These are phyloP conservation scores for Neofusicoccum ribis DNA, from an alignment of 2,329 filamentous ascomycete genomes.

Conservation along the genomic window DNA sequence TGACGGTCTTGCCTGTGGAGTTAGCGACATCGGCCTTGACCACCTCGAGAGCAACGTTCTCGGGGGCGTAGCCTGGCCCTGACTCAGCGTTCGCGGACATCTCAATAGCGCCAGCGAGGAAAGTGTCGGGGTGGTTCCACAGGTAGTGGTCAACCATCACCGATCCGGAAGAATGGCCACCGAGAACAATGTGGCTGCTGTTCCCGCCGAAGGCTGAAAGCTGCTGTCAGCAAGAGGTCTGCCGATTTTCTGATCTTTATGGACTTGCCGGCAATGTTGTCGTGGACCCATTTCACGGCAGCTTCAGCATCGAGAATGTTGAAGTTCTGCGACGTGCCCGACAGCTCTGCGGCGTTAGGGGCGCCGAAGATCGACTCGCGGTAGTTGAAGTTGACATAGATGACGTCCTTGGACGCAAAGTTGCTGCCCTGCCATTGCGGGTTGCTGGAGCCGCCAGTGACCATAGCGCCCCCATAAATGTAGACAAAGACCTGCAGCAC, in stretches of 20 bases:
- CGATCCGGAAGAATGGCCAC: slow-evolving; percentile 23
- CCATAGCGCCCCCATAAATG: slow-evolving; percentile 49
- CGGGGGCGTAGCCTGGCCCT: slow-evolving; percentile 19
- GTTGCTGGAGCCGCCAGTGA: slow-evolving; percentile 42
- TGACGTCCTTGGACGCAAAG: slow-evolving; percentile 20
- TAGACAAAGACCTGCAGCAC: slow-evolving; percentile 40
- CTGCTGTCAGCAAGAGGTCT: not conserved
- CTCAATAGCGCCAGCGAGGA: slow-evolving; percentile 32
- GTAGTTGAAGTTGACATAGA: slow-evolving; percentile 40
- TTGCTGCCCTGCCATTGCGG: slow-evolving; percentile 31
- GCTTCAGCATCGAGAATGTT: slow-evolving; percentile 41
- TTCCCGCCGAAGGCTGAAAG: slow-evolving; percentile 45
- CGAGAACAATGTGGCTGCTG: slow-evolving; percentile 45
- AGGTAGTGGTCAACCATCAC: slow-evolving; percentile 28
- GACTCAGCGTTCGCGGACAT: slow-evolving; percentile 37
- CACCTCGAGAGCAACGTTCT: slow-evolving; percentile 12
- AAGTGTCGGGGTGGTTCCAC: slow-evolving; percentile 28
- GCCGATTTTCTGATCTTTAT: too few relatives aligned
- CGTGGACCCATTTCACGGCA: slow-evolving; percentile 43
- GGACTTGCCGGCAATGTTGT: slow-evolving; percentile 34
- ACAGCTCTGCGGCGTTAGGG: slow-evolving; percentile 13
- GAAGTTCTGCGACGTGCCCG: slow-evolving; percentile 32
- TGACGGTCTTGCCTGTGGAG: slow-evolving; percentile 11
- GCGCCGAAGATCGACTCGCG: slow-evolving; percentile 20
- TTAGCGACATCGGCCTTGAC: slow-evolving; percentile 19